Percentiles rank a stretch among this genome's conserved stretches.
Conservation (phyloP, 2,329 filamentous ascomycete genomes). For the Nigrograna mackinnonii region DNA sequence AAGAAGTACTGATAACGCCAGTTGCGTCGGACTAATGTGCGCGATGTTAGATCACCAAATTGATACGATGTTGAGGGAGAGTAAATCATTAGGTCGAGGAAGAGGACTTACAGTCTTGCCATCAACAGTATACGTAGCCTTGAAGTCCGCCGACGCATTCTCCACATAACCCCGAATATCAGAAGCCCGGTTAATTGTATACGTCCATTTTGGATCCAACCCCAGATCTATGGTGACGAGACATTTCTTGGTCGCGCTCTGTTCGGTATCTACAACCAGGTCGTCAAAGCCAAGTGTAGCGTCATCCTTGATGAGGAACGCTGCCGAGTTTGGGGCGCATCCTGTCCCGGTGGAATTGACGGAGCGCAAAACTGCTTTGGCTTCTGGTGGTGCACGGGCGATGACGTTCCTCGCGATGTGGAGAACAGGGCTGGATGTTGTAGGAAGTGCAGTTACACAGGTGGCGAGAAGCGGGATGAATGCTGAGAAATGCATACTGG, state of each 20-base stretch:
- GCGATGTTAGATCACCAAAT: background rate
- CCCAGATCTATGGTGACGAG: constrained; percentile 11
- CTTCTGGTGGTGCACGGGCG: constrained; percentile 13
- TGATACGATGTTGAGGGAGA: no score
- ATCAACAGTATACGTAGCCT: constrained; percentile 7
- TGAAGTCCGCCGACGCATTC: constrained; percentile 1
- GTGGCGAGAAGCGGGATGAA: constrained; percentile 5
- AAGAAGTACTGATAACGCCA: background rate
- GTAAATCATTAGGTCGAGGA: background rate
- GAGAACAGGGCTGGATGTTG: background rate
- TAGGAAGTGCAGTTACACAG: constrained; percentile 7
- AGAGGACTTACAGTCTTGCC: constrained; percentile 3
- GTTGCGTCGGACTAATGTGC: constrained; percentile 6
- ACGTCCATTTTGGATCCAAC: constrained; percentile 14
- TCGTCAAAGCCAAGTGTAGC: constrained; percentile 10
- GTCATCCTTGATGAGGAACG: constrained; percentile 9
- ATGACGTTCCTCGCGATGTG: constrained; percentile 6
- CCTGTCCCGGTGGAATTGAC: constrained; percentile 11
- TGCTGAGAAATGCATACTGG: constrained; percentile 5
- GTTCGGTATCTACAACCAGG: constrained; percentile 6
- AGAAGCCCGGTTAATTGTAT: constrained; percentile 13
- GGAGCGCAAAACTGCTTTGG: constrained; percentile 14
- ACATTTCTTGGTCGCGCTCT: constrained; percentile 5
- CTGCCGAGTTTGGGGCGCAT: constrained; percentile 12
- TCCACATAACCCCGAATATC: constrained; percentile 9